Evolutionary conservation across 2,329 filamentous ascomycete species (phyloP).

Genomic region (Botrytis squamosa): DNA sequence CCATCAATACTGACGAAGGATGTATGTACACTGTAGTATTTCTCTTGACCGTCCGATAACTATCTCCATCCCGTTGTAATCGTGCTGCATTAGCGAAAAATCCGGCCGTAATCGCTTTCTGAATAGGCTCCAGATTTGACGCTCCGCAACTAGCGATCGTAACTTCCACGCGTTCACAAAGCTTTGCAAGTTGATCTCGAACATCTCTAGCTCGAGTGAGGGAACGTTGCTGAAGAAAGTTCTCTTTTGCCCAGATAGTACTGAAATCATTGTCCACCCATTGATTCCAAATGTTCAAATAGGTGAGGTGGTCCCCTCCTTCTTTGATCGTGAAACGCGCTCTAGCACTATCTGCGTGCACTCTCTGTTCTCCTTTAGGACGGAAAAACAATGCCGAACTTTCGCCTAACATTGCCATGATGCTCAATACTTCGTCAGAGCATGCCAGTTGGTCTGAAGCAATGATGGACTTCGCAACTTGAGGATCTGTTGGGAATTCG

Average conservation of each 20-base stretch:
- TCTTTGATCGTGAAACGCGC: slow-evolving; percentile 87
- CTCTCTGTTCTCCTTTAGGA: slow-evolving; percentile 88
- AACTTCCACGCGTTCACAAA: slow-evolving; percentile 93
- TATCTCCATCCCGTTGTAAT: slow-evolving; percentile 78
- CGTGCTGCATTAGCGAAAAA: slow-evolving; percentile 94
- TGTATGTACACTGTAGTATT: slow-evolving; percentile 89
- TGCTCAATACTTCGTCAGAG: slow-evolving; percentile 86
- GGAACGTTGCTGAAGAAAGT: slow-evolving; percentile 90
- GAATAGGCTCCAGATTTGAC: slow-evolving; percentile 73
- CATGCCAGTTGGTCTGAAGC: slow-evolving; percentile 89
- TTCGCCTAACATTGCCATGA: slow-evolving; percentile 93
- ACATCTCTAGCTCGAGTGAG: slow-evolving; percentile 87
- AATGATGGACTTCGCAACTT: slow-evolving; percentile 85
- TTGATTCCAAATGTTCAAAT: slow-evolving; percentile 92
- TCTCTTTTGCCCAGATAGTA: slow-evolving; percentile 84
- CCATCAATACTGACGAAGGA: slow-evolving; percentile 78
- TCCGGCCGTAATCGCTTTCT: slow-evolving; percentile 83
- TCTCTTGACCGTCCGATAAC: slow-evolving; percentile 89
- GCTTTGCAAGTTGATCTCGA: slow-evolving; percentile 83
- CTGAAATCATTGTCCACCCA: slow-evolving; percentile 93
- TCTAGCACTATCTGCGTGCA: slow-evolving; percentile 88
- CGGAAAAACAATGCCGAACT: slow-evolving; percentile 87
- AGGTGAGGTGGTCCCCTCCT: slow-evolving; percentile 83
- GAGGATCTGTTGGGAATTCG: slow-evolving; percentile 89
- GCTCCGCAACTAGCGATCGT: slow-evolving; percentile 66